Percentiles rank a stretch among this genome's conserved stretches.
These are phyloP conservation scores for Rhizopogon rudus DNA, from an alignment of 768 basidiomycete species.

Conservation along the genomic window DNA sequence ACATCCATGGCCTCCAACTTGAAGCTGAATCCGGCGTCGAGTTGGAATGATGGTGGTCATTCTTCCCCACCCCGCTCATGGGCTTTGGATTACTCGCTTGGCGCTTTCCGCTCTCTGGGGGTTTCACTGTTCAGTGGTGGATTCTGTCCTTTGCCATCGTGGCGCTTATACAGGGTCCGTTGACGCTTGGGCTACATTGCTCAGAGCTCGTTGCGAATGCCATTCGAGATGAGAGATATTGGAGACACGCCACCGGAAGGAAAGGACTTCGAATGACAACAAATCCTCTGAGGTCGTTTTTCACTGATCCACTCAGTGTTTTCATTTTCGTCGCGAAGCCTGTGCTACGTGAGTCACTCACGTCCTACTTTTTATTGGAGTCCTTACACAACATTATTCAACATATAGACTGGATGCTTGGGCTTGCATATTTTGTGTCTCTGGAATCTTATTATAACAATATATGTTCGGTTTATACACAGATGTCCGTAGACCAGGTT, in stretches of 20 bases:
- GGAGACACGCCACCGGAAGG: conserved; percentile 17
- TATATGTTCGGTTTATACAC: too few relatives aligned
- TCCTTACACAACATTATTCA: background rate
- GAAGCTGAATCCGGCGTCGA: too few relatives aligned
- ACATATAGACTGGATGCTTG: conserved; percentile 25
- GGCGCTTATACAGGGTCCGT: conserved; percentile 20
- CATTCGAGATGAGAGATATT: conserved; percentile 22
- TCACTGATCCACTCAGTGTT: conserved; percentile 15
- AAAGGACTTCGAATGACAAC: conserved; percentile 10
- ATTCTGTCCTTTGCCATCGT: conserved; percentile 19
- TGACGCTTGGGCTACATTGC: conserved; percentile 26
- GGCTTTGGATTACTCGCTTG: too few relatives aligned
- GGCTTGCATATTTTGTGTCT: conserved; percentile 3
- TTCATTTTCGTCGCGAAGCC: conserved; percentile 17
- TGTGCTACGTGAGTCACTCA: conserved; percentile 17
- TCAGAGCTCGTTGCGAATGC: conserved; percentile 24
- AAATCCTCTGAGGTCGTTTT: conserved; percentile 18
- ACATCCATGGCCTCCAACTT: background rate
- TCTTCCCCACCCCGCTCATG: conserved; percentile 9
- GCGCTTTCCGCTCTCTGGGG: conserved; percentile 13
- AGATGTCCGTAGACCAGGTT: too few relatives aligned
- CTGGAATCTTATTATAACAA: too few relatives aligned
- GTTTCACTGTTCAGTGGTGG: conserved; percentile 19
- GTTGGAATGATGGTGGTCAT: conserved; percentile 11
- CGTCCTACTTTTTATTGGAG: background rate